phyloP scores from a whole-genome alignment of 805 yeast genomes.

The Kodamaea fukazawae region DNA sequence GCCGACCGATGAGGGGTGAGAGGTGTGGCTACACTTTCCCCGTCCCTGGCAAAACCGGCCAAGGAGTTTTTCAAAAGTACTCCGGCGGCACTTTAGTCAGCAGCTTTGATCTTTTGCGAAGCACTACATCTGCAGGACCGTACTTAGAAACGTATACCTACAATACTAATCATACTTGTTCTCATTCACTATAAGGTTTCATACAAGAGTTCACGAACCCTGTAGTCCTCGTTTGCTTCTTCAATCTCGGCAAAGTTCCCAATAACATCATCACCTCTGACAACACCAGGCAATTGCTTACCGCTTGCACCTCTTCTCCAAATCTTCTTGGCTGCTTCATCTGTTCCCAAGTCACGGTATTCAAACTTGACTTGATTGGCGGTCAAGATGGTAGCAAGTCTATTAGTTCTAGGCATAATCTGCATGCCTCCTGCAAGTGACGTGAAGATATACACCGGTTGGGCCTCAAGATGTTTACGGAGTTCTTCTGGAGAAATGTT shows the following conservation, averaged over 20 bases:
- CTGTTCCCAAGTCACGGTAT: slow-evolving; percentile 80
- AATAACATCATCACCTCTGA: slow-evolving; percentile 75
- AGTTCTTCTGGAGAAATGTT: slow-evolving; percentile 42
- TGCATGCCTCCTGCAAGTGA: slow-evolving; percentile 87
- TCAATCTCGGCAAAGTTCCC: slow-evolving; percentile 86
- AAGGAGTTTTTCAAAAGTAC: too few species aligned
- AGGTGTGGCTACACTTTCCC: too few species aligned
- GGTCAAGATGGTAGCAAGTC: slow-evolving; percentile 68
- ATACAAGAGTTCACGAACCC: slow-evolving; percentile 59
- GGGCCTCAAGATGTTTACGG: slow-evolving; percentile 41
- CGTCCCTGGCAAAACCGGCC: too few species aligned
- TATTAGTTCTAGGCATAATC: slow-evolving; percentile 71
- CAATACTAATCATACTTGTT: too few species aligned
- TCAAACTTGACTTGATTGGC: slow-evolving; percentile 70
- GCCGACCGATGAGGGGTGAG: too few species aligned
- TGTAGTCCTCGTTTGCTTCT: slow-evolving; percentile 80
- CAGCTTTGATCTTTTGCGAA: too few species aligned
- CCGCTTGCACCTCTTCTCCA: slow-evolving; percentile 79
- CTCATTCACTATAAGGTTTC: slow-evolving; percentile 47
- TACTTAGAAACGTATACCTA: too few species aligned
- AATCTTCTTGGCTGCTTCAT: slow-evolving; percentile 76
- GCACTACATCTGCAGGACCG: too few species aligned
- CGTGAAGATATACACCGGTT: slow-evolving; percentile 74
- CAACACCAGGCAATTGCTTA: slow-evolving; percentile 77
- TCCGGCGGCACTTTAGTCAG: too few species aligned